Evolutionary conservation across 345 rosid species (phyloP), one percentile per base, ranked within the genome.

Genomic region (Citrus mangshanensis): DNA sequence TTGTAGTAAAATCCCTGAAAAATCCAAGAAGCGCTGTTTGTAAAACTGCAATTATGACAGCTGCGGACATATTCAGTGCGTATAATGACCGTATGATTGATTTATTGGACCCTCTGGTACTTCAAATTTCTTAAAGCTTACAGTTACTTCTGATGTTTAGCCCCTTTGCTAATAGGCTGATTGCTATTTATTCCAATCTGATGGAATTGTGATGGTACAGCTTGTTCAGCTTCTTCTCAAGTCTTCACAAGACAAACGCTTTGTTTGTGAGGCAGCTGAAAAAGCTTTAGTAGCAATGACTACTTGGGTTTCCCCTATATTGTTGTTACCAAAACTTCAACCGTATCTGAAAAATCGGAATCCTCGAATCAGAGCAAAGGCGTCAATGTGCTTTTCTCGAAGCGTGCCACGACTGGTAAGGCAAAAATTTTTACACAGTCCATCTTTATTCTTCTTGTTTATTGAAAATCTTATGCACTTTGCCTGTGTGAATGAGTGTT

Each of bases 11-110:
- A 83, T 90, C 97, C 66, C 82, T 96, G 84, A 96, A 96, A 86
- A 96, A 94, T 85, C 99, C 99, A 60, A 93, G 98, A 87, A 94
- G 99, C 72, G 97, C 98, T 21, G 91, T 96, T 22, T 94, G 98
- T 84, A 96, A 96, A 89, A 96, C 97, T 38, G 97, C 98, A 79
- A 86, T 93, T 73, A 94, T 96, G 99, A 89, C 98, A 70, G 85
- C 94, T 75, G 87, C 94, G 42, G 98, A 96, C 82, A 85, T 96
- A 74, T 94, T 92, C 81, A 81, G 68, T 78, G 89, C 93, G n/a
- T 96, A 92, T 66, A 88, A 87, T 46, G 89, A 94, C 80, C 77
- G 80, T 73, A 83, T 94, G 46, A 87, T 91, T 78, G 97, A 93
- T 87, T 86, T 83, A 49, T 70, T 94, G 91, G 97, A 91, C 81